Evolutionary conservation across 2,329 filamentous ascomycete species (phyloP).

Genomic region (Magnaporthiopsis rhizophila): DNA sequence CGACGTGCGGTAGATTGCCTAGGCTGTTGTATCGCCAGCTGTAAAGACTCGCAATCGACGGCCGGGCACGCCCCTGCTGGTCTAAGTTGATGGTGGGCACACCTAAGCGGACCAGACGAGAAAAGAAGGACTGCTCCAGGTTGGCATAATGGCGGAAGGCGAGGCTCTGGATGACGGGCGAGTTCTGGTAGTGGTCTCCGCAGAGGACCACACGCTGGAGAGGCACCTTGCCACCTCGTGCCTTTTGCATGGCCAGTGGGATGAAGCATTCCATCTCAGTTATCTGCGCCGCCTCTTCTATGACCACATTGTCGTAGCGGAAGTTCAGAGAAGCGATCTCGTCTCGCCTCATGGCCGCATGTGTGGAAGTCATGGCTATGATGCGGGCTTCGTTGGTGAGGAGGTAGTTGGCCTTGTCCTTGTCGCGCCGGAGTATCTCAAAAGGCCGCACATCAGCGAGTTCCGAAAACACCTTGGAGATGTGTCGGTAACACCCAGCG

Average conservation of each 20-base stretch:
- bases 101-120: constrained; percentile 79
- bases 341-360: constrained; percentile 86
- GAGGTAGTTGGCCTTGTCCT: constrained; percentile 93
- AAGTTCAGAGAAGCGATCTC: constrained; percentile 92
- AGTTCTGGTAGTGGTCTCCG: constrained; percentile 95
- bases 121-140: constrained; percentile 91
- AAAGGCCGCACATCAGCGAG: constrained; percentile 91
- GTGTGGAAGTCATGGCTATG: constrained; percentile 97
- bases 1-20: constrained; percentile 69
- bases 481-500: constrained; percentile 78
- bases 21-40: constrained; percentile 85
- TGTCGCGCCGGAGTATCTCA: constrained; percentile 79
- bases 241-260: constrained; percentile 83
- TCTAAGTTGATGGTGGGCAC: constrained; percentile 89
- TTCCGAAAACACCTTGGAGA: constrained; percentile 84
- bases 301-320: constrained; percentile 93
- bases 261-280: constrained; percentile 98
- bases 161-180: constrained; percentile 87
- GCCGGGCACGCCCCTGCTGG: constrained; percentile 84
- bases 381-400: constrained; percentile 94
- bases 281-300: constrained; percentile 98
- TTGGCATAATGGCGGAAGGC: constrained; percentile 94
- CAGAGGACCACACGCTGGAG: constrained; percentile 86
- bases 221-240: constrained; percentile 61
- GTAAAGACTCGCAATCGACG: constrained; percentile 82